Conservation (phyloP, 2,329 filamentous ascomycete genomes). For the Paraphoma sp. region DNA sequence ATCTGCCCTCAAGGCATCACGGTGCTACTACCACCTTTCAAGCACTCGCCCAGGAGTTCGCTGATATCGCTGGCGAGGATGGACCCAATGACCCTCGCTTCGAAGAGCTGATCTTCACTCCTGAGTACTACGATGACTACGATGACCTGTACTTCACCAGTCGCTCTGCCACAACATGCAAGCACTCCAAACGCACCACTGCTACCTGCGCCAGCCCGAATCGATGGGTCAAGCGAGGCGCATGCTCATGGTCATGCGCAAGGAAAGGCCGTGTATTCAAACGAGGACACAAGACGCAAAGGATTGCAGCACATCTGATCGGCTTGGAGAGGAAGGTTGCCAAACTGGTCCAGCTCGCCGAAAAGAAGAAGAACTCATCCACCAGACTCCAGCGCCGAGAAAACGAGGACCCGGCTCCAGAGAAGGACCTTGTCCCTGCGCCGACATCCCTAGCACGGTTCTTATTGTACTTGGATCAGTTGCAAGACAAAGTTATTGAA, state of each 20-base stretch:
- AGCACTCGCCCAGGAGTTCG: background rate
- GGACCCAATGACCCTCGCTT: background rate
- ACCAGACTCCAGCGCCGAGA: background rate
- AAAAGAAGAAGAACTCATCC: background rate
- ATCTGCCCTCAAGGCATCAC: background rate
- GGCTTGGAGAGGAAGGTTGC: background rate
- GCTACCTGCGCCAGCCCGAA: background rate
- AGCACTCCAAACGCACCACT: background rate
- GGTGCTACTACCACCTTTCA: background rate
- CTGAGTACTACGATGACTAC: background rate
- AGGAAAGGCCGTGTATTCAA: background rate
- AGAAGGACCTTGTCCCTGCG: background rate
- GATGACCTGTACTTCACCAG: background rate
- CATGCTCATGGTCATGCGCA: background rate
- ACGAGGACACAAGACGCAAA: background rate
- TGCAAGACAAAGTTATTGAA: slow-evolving; percentile 4
- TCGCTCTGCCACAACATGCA: background rate
- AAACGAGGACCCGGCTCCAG: background rate
- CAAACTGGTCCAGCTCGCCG: background rate
- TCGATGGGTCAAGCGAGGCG: slow-evolving; percentile 1
- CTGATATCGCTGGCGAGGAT: background rate
- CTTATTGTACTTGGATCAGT: background rate
- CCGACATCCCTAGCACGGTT: background rate
- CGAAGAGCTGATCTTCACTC: background rate
- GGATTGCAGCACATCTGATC: background rate